Evolutionary conservation across 768 basidiomycete species (phyloP).

Genomic region (Artomyces pyxidatus): DNA sequence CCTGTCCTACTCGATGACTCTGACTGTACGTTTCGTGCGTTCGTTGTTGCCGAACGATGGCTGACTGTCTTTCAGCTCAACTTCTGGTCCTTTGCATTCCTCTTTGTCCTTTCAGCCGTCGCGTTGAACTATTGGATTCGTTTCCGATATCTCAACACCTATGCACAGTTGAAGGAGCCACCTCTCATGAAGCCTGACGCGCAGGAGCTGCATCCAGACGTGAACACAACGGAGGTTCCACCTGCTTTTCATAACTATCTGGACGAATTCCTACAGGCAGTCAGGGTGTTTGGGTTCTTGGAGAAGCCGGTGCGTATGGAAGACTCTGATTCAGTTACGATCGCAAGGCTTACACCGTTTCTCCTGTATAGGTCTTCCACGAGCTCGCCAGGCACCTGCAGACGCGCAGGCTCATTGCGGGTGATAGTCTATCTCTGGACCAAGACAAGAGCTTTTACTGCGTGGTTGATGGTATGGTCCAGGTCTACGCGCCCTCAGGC

Average conservation of each 20-base stretch:
- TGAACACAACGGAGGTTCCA: slow-evolving; percentile 65
- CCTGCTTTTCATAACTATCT: slow-evolving; percentile 91
- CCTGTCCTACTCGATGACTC: slow-evolving; percentile 82
- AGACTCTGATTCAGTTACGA: not conserved
- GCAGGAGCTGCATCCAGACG: slow-evolving; percentile 86
- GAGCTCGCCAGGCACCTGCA: slow-evolving; percentile 95
- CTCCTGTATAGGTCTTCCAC: slow-evolving; percentile 69
- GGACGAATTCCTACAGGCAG: slow-evolving; percentile 94
- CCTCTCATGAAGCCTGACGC: slow-evolving; percentile 78
- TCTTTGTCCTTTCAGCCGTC: slow-evolving; percentile 60
- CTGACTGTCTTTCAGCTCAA: slow-evolving; percentile 49
- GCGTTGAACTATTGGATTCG: slow-evolving; percentile 81
- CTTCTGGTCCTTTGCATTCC: slow-evolving; percentile 82
- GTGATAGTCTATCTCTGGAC: slow-evolving; percentile 87
- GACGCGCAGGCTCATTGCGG: slow-evolving; percentile 90
- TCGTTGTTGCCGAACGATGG: not conserved
- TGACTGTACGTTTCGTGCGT: slow-evolving; percentile 48
- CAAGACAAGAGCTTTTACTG: slow-evolving; percentile 96
- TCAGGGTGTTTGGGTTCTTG: slow-evolving; percentile 94
- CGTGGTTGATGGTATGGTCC: slow-evolving; percentile 95
- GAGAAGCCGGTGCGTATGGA: slow-evolving; percentile 78
- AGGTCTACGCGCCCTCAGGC: slow-evolving; percentile 78
- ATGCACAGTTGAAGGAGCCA: slow-evolving; percentile 69
- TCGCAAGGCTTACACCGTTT: not conserved
- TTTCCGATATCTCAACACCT: slow-evolving; percentile 70